phyloP scores from a whole-genome alignment of 805 yeast genomes.

The Lachancea mirantina region DNA sequence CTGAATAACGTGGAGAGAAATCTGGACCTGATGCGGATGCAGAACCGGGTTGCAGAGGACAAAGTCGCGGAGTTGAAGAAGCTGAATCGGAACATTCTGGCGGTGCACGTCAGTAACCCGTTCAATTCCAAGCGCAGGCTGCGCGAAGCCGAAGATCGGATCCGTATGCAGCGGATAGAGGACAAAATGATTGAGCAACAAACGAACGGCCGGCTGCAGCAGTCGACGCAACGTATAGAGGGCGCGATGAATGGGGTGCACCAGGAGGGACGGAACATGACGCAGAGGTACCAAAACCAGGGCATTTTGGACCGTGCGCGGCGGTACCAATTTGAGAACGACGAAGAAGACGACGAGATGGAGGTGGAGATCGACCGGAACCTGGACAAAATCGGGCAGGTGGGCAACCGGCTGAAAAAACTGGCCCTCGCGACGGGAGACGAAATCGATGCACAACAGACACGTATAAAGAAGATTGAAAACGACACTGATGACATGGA shows the following conservation, averaged over 20 bases:
- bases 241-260: slow-evolving; percentile 44
- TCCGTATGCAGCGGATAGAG: slow-evolving; percentile 53
- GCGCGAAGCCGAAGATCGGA: slow-evolving; percentile 63
- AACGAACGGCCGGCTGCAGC: slow-evolving; percentile 50
- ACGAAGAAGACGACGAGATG: slow-evolving; percentile 87
- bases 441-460: slow-evolving; percentile 75
- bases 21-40: slow-evolving; percentile 70
- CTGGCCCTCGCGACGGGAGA: slow-evolving; percentile 66
- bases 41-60: slow-evolving; percentile 73
- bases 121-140: slow-evolving; percentile 75
- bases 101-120: slow-evolving; percentile 78
- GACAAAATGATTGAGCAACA: slow-evolving; percentile 58
- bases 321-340: slow-evolving; percentile 77
- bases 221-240: slow-evolving; percentile 62
- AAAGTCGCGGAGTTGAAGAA: slow-evolving; percentile 74
- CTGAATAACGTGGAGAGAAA: slow-evolving; percentile 74
- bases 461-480: slow-evolving; percentile 64
- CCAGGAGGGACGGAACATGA: slow-evolving; percentile 18
- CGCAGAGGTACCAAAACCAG: slow-evolving; percentile 34
- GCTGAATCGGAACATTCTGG: slow-evolving; percentile 72
- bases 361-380: slow-evolving; percentile 83
- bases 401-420: slow-evolving; percentile 62
- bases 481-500: slow-evolving; percentile 82
- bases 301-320: slow-evolving; percentile 44
- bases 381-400: slow-evolving; percentile 65